Evolutionary conservation across 2,329 filamentous ascomycete genomes (phyloP).

Genomic region (Fusarium odoratissimum): DNA sequence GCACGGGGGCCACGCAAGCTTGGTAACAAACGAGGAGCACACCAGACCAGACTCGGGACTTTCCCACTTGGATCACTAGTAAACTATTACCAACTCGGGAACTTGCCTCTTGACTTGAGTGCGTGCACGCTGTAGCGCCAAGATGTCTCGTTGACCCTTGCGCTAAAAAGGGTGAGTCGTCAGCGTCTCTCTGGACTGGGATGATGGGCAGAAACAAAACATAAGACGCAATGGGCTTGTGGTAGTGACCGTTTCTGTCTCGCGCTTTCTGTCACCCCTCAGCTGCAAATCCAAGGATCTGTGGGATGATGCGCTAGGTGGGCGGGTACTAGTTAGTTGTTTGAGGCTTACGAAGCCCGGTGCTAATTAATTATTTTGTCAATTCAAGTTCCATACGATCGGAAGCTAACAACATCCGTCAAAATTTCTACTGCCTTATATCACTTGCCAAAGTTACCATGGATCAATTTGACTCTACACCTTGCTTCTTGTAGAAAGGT

Average conservation of each 20-base stretch:
- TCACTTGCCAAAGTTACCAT: neutral
- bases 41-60: constrained; percentile 27
- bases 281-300: neutral
- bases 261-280: constrained; percentile 15
- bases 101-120: constrained; percentile 7
- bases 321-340: constrained; percentile 11
- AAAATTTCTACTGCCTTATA: neutral
- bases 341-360: constrained; percentile 18
- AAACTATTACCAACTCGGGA: constrained; percentile 22
- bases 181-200: constrained; percentile 16
- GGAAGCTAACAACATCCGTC: neutral
- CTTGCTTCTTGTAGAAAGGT: neutral
- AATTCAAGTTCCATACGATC: neutral
- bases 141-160: constrained; percentile 36
- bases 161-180: constrained; percentile 27
- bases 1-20: constrained; percentile 41
- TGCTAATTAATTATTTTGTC: constrained; percentile 11
- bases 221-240: neutral
- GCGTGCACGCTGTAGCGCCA: constrained; percentile 27
- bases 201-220: constrained; percentile 7
- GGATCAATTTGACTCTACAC: neutral
- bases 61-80: constrained; percentile 23
- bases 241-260: constrained; percentile 13
- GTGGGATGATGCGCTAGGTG: neutral
- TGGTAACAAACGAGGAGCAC: constrained; percentile 18